Evolutionary conservation across 495 filamentous ascomycete genomes (phyloP), one percentile per base, ranked within the genome.

Genomic region (Tetracladium setigerum): DNA sequence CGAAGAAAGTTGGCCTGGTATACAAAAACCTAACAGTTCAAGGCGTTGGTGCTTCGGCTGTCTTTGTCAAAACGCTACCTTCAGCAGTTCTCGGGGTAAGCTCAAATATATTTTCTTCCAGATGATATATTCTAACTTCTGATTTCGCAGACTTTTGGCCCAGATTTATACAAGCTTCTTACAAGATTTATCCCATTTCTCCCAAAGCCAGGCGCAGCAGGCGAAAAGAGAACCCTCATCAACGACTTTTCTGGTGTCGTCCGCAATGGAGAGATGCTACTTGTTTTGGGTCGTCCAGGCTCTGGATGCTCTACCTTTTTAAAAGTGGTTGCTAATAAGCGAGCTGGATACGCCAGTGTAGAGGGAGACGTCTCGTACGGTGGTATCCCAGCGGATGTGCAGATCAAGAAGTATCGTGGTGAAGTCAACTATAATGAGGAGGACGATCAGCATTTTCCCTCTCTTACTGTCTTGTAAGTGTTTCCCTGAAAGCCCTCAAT

Each of bases 341-440:
- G 83, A 24, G 72, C 60, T 6, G 65, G 67, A 0, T 91, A 81
- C 52, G 82, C 82, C 1, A 72, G 68, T 2, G 82, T 92, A 18
- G 66, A 74, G 13, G 87, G 87, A 8, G 79, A 87, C 5, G 76
- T 92, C 24, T 77, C 71, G 16, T 92, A 90, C 56, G 85, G 86
- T 50, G 84, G 85, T 33, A 84, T 91, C 22, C 73, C 83, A 0
- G 79, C 85, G 0, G 70, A 77, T 22, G 80, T 86, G 51, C 81
- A 85, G 55, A 66, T 74, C 38, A 77, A 79, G 55, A 69, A 76
- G 45, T 91, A 87, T 65, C 76, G 83, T 37, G 85, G 86, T 31
- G 85, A 95, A 61, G 83, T 90, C 55, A 86, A 83, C 57, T 89
- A 89, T 62, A 89, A 89, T 55, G 76, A 74, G 11, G 87, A 92